These are phyloP conservation scores for Chenopodium berlandieri DNA, from an alignment of 148 eudicot genomes.

Conservation along the genomic window DNA sequence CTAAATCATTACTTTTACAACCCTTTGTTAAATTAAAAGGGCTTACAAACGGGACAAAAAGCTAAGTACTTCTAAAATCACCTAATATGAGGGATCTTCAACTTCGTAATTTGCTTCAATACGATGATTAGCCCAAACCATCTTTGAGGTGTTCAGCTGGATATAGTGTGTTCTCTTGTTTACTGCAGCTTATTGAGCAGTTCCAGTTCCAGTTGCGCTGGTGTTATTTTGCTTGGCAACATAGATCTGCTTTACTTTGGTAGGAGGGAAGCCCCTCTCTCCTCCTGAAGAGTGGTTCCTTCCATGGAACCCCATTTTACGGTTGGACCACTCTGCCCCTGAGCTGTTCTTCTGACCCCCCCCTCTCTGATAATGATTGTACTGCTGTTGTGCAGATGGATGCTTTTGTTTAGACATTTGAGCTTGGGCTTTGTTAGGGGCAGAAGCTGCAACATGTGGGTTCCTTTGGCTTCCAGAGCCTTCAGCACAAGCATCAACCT, in stretches of 20 bases:
- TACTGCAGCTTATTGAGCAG: conserved; percentile 25
- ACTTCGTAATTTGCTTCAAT: not conserved
- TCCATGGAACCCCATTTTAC: conserved; percentile 78
- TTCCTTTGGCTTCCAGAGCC: conserved; percentile 33
- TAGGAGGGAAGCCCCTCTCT: conserved; percentile 53
- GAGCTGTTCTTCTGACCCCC: conserved; percentile 46
- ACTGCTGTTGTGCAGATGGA: conserved; percentile 38
- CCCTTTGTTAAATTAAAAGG: conserved; percentile 12
- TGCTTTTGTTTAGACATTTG: conserved; percentile 51
- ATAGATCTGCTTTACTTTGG: conserved; percentile 83
- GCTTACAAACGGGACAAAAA: not conserved
- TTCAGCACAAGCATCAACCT: conserved; percentile 28
- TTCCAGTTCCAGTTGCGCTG: conserved; percentile 33
- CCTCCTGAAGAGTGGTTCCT: conserved; percentile 55
- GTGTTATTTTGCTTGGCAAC: conserved; percentile 75
- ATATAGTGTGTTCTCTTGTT: too few relatives aligned
- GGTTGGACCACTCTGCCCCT: conserved; percentile 64
- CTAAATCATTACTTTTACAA: conserved; percentile 22
- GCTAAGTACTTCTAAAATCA: not conserved
- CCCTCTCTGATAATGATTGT: conserved; percentile 59
- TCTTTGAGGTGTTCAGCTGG: not conserved
- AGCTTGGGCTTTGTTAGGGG: conserved; percentile 37
- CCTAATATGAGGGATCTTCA: not conserved
- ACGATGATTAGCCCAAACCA: not conserved
- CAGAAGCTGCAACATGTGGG: conserved; percentile 29